These are phyloP conservation scores for Nicotiana tabacum DNA, from an alignment of 257 asterid species.

Conservation along the genomic window DNA sequence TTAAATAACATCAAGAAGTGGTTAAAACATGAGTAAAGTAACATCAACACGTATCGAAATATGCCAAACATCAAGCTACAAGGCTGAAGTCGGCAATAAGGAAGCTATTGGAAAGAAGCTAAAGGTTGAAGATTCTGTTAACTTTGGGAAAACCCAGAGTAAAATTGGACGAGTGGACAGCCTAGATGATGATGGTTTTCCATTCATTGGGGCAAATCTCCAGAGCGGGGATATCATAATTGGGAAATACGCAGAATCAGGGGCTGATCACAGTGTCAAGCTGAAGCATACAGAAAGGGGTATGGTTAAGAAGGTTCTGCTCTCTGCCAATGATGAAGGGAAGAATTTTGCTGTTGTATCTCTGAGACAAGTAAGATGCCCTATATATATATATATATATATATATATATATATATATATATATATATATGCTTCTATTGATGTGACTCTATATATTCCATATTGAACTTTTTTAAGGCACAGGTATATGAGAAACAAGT, in stretches of 20 bases:
- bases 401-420: too few relatives aligned
- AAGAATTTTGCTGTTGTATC: slow-evolving; percentile 83
- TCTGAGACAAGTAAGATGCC: slow-evolving; percentile 65
- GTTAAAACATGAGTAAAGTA: too few relatives aligned
- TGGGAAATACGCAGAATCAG: slow-evolving; percentile 73
- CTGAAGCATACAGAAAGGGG: slow-evolving; percentile 94
- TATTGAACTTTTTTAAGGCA: not conserved
- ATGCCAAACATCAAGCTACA: too few relatives aligned
- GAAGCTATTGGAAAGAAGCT: slow-evolving; percentile 43
- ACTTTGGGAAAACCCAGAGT: slow-evolving; percentile 76
- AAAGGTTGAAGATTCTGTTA: slow-evolving; percentile 47
- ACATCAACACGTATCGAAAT: too few relatives aligned
- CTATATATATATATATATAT: not conserved
- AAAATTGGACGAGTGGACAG: slow-evolving; percentile 86
- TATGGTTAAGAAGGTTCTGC: slow-evolving; percentile 86
- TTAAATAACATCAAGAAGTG: too few relatives aligned
- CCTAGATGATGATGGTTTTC: slow-evolving; percentile 95
- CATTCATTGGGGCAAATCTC: slow-evolving; percentile 81
- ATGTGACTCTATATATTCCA: not conserved
- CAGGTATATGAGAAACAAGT: not conserved
- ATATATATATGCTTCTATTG: not conserved
- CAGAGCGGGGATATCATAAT: slow-evolving; percentile 87
- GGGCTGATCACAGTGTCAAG: slow-evolving; percentile 82
- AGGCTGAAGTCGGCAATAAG: slow-evolving; percentile 68
- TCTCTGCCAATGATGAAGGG: slow-evolving; percentile 86